Base-by-base conservation (phyloP, 139 green algal genomes). In the Volvox reticuliferus region DNA sequence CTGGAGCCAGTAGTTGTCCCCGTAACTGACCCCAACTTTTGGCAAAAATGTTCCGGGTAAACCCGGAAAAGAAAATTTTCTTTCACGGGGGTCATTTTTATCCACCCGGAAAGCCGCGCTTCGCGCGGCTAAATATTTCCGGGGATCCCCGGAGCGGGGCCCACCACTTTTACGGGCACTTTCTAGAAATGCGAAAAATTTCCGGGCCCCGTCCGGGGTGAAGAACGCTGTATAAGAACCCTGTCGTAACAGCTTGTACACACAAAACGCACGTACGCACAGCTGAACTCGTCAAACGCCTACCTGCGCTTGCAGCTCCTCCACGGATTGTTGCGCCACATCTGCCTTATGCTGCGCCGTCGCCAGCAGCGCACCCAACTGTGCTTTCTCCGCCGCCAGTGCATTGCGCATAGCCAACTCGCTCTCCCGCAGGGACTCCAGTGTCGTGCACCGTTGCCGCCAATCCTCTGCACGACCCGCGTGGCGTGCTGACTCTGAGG, bases 271-370 rank as follows among this genome's bases (percentile, higher is more conserved):
- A n/a, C 65, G 16, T 28, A 16, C 12, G 65, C 65, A 28, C 12
- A 28, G 2, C 2, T 28, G 16, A 12, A 73, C 12, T 3, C 65
- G 65, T 28, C 12, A 73, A 24, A 73, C 18, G 3, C 82, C 20
- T 67, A 87, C 82, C 82, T 90, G 62, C n/a, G 33, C 69, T 86
- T 93, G 87, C 80, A 91, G 69, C 71, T 93, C 91, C 30, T 90
- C 86, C 67, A 79, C 50, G 0, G 77, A 33, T 20, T 33, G 79
- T 87, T 91, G 79, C 55, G 73, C 61, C n/a, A 26, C 19, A 3
- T 89, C 71, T 2, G 85, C 71, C 85, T 61, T 55, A 30, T 83
- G 71, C 71, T 82, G 35, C 71, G 85, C 85, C 44, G 71, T 75
- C 71, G 71, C 12, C 19, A 76, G 44, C 85, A 80, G 85, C n/a